Conservation (phyloP, 139 green algal species). For the Chlamydomonas schloesseri region DNA sequence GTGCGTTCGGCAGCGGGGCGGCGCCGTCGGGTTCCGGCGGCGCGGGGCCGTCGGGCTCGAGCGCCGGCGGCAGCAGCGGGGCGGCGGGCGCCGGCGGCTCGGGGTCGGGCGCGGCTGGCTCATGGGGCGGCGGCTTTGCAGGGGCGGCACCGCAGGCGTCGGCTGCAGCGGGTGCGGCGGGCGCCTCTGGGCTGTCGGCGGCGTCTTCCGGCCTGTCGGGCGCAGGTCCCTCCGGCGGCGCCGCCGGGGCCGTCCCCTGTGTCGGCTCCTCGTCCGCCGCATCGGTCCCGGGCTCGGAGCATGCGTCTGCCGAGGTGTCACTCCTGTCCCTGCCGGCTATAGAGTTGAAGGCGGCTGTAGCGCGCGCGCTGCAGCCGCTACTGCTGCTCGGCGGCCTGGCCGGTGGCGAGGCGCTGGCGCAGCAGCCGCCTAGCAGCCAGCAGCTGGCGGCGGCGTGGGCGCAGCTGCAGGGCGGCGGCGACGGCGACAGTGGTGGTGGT, state of each 20-base stretch:
- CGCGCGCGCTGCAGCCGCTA: constrained; percentile 29
- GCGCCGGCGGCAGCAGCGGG: too few relatives aligned
- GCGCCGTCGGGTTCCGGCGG: background rate
- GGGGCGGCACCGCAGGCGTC: background rate
- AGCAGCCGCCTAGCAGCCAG: background rate
- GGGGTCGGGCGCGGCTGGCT: too few relatives aligned
- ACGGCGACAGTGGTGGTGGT: too few relatives aligned
- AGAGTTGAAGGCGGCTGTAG: constrained; percentile 4
- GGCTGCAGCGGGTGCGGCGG: too few relatives aligned
- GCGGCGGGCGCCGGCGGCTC: too few relatives aligned
- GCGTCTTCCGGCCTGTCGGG: background rate
- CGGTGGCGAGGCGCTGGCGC: background rate
- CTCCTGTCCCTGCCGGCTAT: background rate
- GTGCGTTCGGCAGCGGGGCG: background rate
- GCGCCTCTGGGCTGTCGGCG: too few relatives aligned
- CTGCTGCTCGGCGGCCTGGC: background rate
- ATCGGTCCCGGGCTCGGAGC: background rate
- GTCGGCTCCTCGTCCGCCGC: too few relatives aligned
- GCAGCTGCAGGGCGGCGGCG: background rate
- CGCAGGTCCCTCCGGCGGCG: background rate
- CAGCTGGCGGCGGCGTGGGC: constrained; percentile 26
- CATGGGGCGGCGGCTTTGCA: too few relatives aligned
- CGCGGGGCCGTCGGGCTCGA: background rate
- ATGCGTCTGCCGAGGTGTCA: background rate
- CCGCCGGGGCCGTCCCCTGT: too few relatives aligned